Conservation (phyloP, 768 basidiomycete genomes). For the Xerocomellus intermedius region DNA sequence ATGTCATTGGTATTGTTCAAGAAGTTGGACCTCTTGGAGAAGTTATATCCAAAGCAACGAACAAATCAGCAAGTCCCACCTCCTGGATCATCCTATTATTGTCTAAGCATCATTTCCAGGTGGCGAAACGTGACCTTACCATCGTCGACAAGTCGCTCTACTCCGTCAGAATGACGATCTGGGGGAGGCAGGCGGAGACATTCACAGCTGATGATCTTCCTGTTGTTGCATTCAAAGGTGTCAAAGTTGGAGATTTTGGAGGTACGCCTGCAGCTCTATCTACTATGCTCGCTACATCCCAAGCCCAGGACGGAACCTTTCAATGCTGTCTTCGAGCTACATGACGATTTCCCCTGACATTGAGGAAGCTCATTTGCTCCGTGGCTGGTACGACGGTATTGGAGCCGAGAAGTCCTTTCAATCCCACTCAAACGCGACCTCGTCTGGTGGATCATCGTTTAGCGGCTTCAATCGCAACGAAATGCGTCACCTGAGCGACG, state of each 20-base stretch:
- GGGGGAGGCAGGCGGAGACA: conserved; percentile 93
- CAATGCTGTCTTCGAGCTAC: conserved; percentile 75
- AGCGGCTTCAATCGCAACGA: conserved; percentile 67
- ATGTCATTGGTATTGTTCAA: conserved; percentile 86
- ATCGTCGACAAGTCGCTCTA: conserved; percentile 82
- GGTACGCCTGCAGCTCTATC: conserved; percentile 41
- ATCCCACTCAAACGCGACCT: conserved; percentile 53
- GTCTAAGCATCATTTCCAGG: conserved; percentile 40
- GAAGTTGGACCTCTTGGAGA: conserved; percentile 67
- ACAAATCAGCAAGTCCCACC: conserved; percentile 44
- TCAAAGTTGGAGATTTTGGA: conserved; percentile 89
- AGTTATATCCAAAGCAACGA: conserved; percentile 74
- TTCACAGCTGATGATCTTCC: conserved; percentile 59
- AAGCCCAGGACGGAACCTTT: conserved; percentile 70
- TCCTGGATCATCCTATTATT: background rate
- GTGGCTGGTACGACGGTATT: conserved; percentile 87
- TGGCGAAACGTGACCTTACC: conserved; percentile 85
- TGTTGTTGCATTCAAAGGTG: conserved; percentile 91
- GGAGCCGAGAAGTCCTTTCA: conserved; percentile 69
- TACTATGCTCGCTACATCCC: conserved; percentile 7
- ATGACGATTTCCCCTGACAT: conserved; percentile 91
- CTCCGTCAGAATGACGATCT: conserved; percentile 83
- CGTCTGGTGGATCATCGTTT: conserved; percentile 37
- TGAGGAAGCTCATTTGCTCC: conserved; percentile 78
- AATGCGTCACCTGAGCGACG: conserved; percentile 68